Percentiles rank a stretch among this genome's conserved stretches.
phyloP scores from a whole-genome alignment of 2,329 filamentous ascomycete species.

The Aquanectria penicillioides region DNA sequence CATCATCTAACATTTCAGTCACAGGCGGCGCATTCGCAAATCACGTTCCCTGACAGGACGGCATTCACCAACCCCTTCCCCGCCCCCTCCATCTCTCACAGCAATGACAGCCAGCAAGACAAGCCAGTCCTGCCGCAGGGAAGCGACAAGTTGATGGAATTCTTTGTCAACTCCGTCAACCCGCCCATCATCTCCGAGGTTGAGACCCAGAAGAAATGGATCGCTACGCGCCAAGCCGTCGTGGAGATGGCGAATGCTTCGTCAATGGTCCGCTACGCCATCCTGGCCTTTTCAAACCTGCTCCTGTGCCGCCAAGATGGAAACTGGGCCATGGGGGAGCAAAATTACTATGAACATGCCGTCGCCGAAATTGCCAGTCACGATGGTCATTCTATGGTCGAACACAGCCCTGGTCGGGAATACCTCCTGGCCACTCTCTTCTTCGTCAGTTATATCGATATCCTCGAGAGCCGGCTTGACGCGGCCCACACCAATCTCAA shows the following conservation, averaged over 20 bases:
- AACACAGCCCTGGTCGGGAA: constrained; percentile 49
- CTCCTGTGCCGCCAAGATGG: constrained; percentile 50
- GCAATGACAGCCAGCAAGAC: constrained; percentile 29
- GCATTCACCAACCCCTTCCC: constrained; percentile 31
- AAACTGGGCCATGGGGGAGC: constrained; percentile 44
- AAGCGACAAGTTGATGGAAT: constrained; percentile 53
- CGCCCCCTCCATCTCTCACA: constrained; percentile 34
- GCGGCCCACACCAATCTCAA: constrained; percentile 61
- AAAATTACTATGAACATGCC: constrained; percentile 51
- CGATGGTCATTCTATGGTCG: constrained; percentile 34
- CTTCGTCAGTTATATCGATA: constrained; percentile 64
- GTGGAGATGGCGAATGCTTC: constrained; percentile 59
- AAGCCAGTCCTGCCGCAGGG: constrained; percentile 15
- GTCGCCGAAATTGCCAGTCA: constrained; percentile 45
- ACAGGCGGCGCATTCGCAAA: constrained; percentile 35
- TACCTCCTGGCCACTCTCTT: constrained; percentile 61
- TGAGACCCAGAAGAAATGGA: constrained; percentile 63
- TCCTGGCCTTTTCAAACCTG: constrained; percentile 62
- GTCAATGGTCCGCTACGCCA: constrained; percentile 57
- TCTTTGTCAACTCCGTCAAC: constrained; percentile 59
- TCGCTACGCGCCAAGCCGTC: constrained; percentile 58
- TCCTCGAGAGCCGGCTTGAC: constrained; percentile 53
- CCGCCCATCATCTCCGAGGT: constrained; percentile 64
- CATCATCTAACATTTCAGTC: not conserved
- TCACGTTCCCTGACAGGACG: constrained; percentile 37